phyloP scores from a whole-genome alignment of 495 filamentous ascomycete species.

The Geopyxis carbonaria region DNA sequence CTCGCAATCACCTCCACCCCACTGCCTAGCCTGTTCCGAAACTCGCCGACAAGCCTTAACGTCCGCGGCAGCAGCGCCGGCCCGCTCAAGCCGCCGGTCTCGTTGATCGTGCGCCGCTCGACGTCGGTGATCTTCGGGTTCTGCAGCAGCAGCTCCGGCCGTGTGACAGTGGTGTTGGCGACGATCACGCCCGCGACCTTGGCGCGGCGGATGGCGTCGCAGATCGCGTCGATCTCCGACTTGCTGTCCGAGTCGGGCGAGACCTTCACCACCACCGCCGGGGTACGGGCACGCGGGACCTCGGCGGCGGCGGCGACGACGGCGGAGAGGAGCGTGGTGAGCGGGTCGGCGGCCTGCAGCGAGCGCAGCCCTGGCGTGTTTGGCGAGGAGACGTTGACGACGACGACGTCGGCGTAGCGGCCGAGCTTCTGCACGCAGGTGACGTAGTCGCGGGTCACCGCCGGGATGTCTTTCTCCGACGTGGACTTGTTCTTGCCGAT shows the following conservation, averaged over 20 bases:
- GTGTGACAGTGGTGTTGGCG: conserved; percentile 85
- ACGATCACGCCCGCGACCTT: conserved; percentile 92
- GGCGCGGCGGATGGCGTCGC: conserved; percentile 62
- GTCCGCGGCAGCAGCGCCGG: conserved; percentile 71
- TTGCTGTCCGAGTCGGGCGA: conserved; percentile 82
- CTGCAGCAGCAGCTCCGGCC: conserved; percentile 48
- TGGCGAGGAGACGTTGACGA: conserved; percentile 91
- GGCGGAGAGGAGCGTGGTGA: conserved; percentile 60
- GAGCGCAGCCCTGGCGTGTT: conserved; percentile 83
- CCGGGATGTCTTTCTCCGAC: conserved; percentile 62
- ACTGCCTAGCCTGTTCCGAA: conserved; percentile 54
- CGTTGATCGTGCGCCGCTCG: conserved; percentile 48
- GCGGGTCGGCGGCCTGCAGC: conserved; percentile 62
- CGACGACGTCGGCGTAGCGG: conserved; percentile 77
- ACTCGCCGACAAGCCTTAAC: conserved; percentile 54
- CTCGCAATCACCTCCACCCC: conserved; percentile 54
- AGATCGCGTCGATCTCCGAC: conserved; percentile 68
- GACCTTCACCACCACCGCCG: conserved; percentile 90
- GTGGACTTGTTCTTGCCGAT: conserved; percentile 94
- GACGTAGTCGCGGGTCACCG: conserved; percentile 70
- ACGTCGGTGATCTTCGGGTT: conserved; percentile 44
- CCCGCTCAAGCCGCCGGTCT: conserved; percentile 80
- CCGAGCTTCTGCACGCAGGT: conserved; percentile 67
- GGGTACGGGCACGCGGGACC: conserved; percentile 51
- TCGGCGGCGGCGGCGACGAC: conserved; percentile 61